These are phyloP conservation scores for Russula lepida DNA, from an alignment of 768 basidiomycete species.

Conservation along the genomic window DNA sequence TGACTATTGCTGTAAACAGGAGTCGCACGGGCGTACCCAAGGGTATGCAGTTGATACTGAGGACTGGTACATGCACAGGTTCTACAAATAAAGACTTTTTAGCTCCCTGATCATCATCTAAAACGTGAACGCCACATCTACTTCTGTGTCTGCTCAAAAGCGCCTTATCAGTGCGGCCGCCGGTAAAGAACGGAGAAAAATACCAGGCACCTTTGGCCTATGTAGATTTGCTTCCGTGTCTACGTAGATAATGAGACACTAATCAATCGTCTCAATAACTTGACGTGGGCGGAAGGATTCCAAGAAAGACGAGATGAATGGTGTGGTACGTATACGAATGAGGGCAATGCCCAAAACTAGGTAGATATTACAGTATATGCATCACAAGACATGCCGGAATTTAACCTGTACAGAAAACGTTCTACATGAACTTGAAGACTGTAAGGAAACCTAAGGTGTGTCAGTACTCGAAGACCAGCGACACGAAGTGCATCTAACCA, in stretches of 20 bases:
- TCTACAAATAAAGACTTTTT: slow-evolving; percentile 2
- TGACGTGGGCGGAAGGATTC: not conserved
- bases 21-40: slow-evolving; percentile 19
- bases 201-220: not conserved
- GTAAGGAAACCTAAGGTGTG: too few relatives aligned
- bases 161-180: not conserved
- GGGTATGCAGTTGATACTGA: not conserved
- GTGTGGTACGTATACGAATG: not conserved
- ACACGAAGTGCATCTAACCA: too few relatives aligned
- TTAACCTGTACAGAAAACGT: too few relatives aligned
- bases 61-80: not conserved
- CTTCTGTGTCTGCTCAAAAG: not conserved
- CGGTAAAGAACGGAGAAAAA: not conserved
- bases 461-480: too few relatives aligned
- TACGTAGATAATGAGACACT: slow-evolving; percentile 1
- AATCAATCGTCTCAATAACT: not conserved
- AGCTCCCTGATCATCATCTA: slow-evolving; percentile 3
- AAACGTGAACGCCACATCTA: not conserved
- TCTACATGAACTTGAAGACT: too few relatives aligned
- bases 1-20: not conserved
- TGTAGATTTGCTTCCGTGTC: not conserved
- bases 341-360: too few relatives aligned
- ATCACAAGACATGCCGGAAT: too few relatives aligned
- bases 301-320: not conserved
- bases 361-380: too few relatives aligned